phyloP scores from a whole-genome alignment of 176 grass and related monocot species.

The Lolium rigidum region DNA sequence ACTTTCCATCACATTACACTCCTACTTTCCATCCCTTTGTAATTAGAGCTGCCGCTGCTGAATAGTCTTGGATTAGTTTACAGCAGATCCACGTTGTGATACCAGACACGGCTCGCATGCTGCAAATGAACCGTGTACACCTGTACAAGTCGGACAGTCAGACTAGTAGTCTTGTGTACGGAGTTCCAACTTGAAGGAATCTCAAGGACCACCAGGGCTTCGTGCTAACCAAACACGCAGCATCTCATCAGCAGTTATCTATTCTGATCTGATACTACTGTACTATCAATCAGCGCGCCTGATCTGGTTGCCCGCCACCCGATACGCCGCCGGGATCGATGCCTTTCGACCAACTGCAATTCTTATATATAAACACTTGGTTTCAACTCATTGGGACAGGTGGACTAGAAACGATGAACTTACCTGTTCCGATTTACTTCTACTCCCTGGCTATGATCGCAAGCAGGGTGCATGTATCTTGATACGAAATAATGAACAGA shows the following conservation, averaged over 20 bases:
- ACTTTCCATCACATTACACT: neutral
- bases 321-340: slow-evolving; percentile 10
- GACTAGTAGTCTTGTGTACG: slow-evolving; percentile 11
- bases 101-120: slow-evolving; percentile 1
- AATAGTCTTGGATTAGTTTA: neutral
- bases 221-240: slow-evolving; percentile 21
- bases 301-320: neutral
- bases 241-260: slow-evolving; percentile 10
- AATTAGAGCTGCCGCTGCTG: neutral
- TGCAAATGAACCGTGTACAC: neutral
- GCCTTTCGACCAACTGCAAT: neutral
- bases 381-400: neutral
- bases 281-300: neutral
- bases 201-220: slow-evolving; percentile 13
- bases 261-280: neutral
- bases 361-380: neutral
- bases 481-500: neutral
- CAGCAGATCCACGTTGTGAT: neutral
- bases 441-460: neutral
- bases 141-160: neutral
- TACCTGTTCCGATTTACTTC: neutral
- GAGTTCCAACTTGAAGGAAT: slow-evolving; percentile 4
- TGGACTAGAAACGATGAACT: neutral
- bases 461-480: neutral
- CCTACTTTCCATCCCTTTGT: neutral